A percentile compares a stretch with the other conserved stretches of the same genome.
Conservation (phyloP, 106 monocot genomes). For the Iris macrosiphon region DNA sequence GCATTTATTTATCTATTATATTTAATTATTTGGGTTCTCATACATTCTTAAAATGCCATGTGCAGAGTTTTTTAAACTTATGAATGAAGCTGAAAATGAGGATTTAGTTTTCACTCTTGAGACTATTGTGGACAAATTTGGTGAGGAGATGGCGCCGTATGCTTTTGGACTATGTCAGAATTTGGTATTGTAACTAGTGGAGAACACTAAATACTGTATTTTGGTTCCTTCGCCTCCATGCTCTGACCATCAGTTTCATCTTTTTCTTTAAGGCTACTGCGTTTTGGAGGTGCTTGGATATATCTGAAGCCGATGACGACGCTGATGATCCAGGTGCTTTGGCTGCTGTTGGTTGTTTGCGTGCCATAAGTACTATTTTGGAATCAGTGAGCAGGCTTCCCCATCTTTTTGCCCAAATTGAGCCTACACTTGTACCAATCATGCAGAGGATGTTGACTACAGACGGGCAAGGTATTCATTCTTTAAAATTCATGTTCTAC, state of each 20-base stretch:
- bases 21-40: neutral
- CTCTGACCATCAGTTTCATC: neutral
- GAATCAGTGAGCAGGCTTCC: slow-evolving; percentile 94
- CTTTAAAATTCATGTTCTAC: too few relatives aligned
- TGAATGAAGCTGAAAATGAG: slow-evolving; percentile 99
- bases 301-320: slow-evolving; percentile 84
- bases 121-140: slow-evolving; percentile 97
- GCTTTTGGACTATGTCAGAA: slow-evolving; percentile 95
- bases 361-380: slow-evolving; percentile 97
- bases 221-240: neutral
- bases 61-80: slow-evolving; percentile 95
- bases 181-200: slow-evolving; percentile 42
- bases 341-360: slow-evolving; percentile 96
- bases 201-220: neutral
- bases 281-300: slow-evolving; percentile 86
- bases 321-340: slow-evolving; percentile 87
- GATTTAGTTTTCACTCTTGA: slow-evolving; percentile 98
- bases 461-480: slow-evolving; percentile 87
- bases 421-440: slow-evolving; percentile 87
- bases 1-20: neutral
- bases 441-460: slow-evolving; percentile 87
- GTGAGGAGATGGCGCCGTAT: slow-evolving; percentile 99
- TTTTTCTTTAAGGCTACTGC: slow-evolving; percentile 57
- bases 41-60: neutral
- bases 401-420: slow-evolving; percentile 83